Conservation (phyloP, 1,284 basidiomycete species). For the Phaffia rhodozyma region DNA sequence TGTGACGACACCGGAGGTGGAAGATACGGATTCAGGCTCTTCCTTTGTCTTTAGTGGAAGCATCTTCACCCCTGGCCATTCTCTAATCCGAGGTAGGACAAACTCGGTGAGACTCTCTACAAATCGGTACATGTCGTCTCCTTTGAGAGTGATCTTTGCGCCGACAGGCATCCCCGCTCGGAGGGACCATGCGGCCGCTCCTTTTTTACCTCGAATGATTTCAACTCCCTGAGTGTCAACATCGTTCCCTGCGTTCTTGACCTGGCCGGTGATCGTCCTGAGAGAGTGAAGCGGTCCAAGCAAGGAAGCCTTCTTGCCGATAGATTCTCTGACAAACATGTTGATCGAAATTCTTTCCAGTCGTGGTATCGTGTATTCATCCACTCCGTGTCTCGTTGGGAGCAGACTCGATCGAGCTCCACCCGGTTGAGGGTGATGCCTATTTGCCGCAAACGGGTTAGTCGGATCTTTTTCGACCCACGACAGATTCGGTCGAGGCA, state of each 20-base stretch:
- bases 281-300: slow-evolving; percentile 75
- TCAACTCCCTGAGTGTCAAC: slow-evolving; percentile 49
- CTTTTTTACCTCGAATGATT: slow-evolving; percentile 63
- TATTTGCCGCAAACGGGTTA: slow-evolving; percentile 35
- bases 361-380: slow-evolving; percentile 53
- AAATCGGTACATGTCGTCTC: slow-evolving; percentile 88
- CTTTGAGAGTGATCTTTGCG: slow-evolving; percentile 78
- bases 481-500: slow-evolving; percentile 20
- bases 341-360: slow-evolving; percentile 79
- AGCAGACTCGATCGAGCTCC: slow-evolving; percentile 33
- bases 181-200: slow-evolving; percentile 71
- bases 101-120: slow-evolving; percentile 80
- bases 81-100: slow-evolving; percentile 81
- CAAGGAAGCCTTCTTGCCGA: slow-evolving; percentile 62
- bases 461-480: slow-evolving; percentile 20
- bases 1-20: slow-evolving; percentile 73
- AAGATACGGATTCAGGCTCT: slow-evolving; percentile 51
- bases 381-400: slow-evolving; percentile 38
- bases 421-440: slow-evolving; percentile 29
- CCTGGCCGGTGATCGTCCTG: slow-evolving; percentile 76
- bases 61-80: slow-evolving; percentile 77
- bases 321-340: slow-evolving; percentile 67
- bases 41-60: slow-evolving; percentile 30
- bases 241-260: slow-evolving; percentile 50
- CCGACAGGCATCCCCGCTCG: slow-evolving; percentile 72